Percentiles rank a stretch among this genome's conserved stretches.
Evolutionary conservation across 345 rosid species (phyloP).

Genomic region (Heritiera fomes): DNA sequence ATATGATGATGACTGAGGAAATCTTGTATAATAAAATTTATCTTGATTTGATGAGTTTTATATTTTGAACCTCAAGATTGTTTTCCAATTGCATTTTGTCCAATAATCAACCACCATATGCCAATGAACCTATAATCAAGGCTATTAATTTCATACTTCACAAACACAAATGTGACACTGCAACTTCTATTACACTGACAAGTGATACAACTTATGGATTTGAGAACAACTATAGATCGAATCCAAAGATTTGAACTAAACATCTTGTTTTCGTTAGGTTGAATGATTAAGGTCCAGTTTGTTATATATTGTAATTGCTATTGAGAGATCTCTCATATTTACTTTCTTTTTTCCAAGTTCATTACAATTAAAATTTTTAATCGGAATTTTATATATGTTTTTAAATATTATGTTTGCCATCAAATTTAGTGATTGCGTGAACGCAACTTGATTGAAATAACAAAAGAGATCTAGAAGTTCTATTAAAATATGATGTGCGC

Average conservation of each 20-base stretch:
- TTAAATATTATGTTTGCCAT: no score
- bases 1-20: neutral
- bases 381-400: no score
- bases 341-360: no score
- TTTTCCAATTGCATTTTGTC: conserved; percentile 13
- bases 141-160: neutral
- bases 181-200: conserved; percentile 13
- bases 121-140: neutral
- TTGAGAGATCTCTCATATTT: no score
- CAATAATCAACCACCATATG: conserved; percentile 11
- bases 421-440: no score
- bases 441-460: no score
- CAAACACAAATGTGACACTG: conserved; percentile 1
- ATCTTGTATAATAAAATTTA: neutral
- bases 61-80: conserved; percentile 9
- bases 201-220: neutral
- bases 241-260: neutral
- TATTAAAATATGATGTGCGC: no score
- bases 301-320: neutral
- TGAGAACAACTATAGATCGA: neutral
- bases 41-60: neutral
- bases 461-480: no score
- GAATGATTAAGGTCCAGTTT: neutral
- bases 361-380: no score
- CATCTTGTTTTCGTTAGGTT: neutral